A percentile compares a stretch with the other conserved stretches of the same genome.
phyloP scores from a whole-genome alignment of 176 grass and related monocot species.

The Aegilops sharonensis region DNA sequence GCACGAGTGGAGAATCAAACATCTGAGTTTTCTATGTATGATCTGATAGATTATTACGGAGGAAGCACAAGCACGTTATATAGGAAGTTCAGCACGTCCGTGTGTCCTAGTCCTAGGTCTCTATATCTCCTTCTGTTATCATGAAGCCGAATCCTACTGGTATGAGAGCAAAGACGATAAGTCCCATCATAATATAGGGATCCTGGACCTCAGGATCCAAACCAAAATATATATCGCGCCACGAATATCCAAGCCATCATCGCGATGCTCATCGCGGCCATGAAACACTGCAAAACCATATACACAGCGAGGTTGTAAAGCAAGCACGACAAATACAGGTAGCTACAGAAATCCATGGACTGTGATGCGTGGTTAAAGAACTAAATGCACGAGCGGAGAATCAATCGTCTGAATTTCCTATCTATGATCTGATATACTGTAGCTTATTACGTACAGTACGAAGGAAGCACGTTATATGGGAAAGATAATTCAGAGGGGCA shows the following conservation, averaged over 20 bases:
- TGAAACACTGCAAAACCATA: not conserved
- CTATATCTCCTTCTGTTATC: not conserved
- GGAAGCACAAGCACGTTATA: too few relatives aligned
- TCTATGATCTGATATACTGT: too few relatives aligned
- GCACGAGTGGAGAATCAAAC: not conserved
- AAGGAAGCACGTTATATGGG: not conserved
- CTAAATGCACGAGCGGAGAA: too few relatives aligned
- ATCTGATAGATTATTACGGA: not conserved
- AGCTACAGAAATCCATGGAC: too few relatives aligned
- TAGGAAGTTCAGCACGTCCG: not conserved
- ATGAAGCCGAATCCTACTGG: not conserved
- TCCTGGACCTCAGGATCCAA: not conserved
- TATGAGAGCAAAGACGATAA: not conserved
- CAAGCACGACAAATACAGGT: too few relatives aligned
- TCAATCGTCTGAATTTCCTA: too few relatives aligned
- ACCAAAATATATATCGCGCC: not conserved
- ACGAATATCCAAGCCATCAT: not conserved
- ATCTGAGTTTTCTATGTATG: not conserved
- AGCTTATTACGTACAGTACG: too few relatives aligned
- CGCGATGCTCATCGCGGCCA: not conserved
- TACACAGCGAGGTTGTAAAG: too few relatives aligned
- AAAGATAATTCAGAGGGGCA: not conserved
- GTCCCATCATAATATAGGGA: not conserved
- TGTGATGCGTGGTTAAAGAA: too few relatives aligned
- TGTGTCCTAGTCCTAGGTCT: not conserved